Evolutionary conservation across 805 yeast genomes (phyloP), one percentile per base, ranked within the genome.

Genomic region (Candida multigemmis): DNA sequence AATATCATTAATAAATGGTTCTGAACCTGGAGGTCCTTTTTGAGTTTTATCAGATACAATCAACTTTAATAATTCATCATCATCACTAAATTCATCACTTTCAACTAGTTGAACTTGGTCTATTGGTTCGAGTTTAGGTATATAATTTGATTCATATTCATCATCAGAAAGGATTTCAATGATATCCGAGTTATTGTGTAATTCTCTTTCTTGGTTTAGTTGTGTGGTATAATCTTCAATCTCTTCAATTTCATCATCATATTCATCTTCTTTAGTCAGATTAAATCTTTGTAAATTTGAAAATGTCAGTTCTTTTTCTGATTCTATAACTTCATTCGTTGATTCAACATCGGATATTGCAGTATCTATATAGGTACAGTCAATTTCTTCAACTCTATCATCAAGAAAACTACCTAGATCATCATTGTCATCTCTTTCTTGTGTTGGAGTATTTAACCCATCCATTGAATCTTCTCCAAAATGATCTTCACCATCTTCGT

Each of bases 1-100:
- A 0, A 84, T 77, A 30, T 87, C 96, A 2, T 56, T 44, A 1
- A 91, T 68, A 79, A 94, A 89, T 3, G 65, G 61, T 22, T 48
- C 61, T 3, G 53, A 38, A 1, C 61, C 65, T 2, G 53, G 47
- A 9, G 52, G 48, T n/a, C 35, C 42, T 12, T 37, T 11, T 19
- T 8, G 26, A 23, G 12, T 28, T 28, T 8, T 27, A 28, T 14
- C 24, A 28, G 12, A 24, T 26, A 11, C 24, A 18, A n/a, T 16
- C 19, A 14, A 14, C 11, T 10, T 11, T 18, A 11, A 16, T 8
- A 50, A 43, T n/a, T 31, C 34, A 21, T 25, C 26, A 16, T 34
- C 40, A 22, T 34, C 33, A 19, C 38, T 41, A 20, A 21, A 22
- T 16, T 33, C 44, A 10, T 42, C 52, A 21, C 11, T 12, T 6